phyloP scores from a whole-genome alignment of 306 rosid species.

The Macrotyloma uniflorum region DNA sequence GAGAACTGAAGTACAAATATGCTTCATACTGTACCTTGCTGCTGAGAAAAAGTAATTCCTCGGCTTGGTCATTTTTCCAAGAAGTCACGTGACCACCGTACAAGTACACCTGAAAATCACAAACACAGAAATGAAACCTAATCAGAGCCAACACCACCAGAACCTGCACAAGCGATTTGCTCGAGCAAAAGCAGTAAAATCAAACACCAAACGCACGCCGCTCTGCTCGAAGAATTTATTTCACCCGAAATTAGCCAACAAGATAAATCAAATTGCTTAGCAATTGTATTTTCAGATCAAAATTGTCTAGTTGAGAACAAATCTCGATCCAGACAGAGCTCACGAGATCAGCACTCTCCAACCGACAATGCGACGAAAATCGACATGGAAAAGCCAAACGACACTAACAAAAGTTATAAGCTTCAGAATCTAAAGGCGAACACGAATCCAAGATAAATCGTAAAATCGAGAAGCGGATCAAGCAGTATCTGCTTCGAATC shows the following conservation, averaged over 20 bases:
- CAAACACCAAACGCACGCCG: background rate
- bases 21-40: constrained; percentile 51
- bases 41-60: constrained; percentile 81
- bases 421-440: background rate
- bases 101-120: constrained; percentile 65
- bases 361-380: constrained; percentile 15
- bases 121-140: background rate
- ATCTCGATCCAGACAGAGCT: constrained; percentile 1
- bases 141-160: background rate
- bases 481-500: background rate
- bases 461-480: constrained; percentile 24
- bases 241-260: background rate
- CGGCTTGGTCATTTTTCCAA: constrained; percentile 84
- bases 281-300: background rate
- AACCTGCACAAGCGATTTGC: background rate
- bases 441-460: background rate
- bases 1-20: background rate
- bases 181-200: constrained; percentile 1
- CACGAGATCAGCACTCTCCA: constrained; percentile 25
- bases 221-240: background rate
- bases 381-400: constrained; percentile 10
- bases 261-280: background rate
- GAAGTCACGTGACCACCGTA: constrained; percentile 90
- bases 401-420: background rate
- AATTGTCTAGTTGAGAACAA: background rate